Percentiles rank a stretch among this genome's conserved stretches.
These are phyloP conservation scores for Cercophora samala DNA, from an alignment of 495 filamentous ascomycete genomes.

Conservation along the genomic window DNA sequence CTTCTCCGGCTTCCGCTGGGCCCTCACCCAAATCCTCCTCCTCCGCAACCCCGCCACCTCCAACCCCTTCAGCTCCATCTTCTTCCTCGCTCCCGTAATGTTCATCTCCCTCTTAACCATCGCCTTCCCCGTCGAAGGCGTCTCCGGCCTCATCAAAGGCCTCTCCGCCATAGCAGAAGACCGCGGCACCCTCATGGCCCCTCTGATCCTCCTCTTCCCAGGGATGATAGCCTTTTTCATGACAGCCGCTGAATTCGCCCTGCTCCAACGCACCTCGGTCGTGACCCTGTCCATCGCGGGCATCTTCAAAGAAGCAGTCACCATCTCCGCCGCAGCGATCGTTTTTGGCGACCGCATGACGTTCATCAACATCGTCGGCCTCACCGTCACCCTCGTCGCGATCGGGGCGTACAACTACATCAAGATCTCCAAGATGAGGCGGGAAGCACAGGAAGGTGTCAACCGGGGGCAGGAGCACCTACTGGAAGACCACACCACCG, in stretches of 20 bases:
- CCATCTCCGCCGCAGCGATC: conserved; percentile 82
- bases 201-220: conserved; percentile 76
- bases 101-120: conserved; percentile 77
- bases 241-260: conserved; percentile 93
- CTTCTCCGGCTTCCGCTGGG: conserved; percentile 97
- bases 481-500: background rate
- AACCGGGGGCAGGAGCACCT: conserved; percentile 28
- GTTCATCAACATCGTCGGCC: conserved; percentile 78
- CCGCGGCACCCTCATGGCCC: conserved; percentile 58
- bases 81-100: conserved; percentile 96
- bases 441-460: conserved; percentile 56
- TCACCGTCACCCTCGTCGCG: conserved; percentile 81
- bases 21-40: conserved; percentile 90
- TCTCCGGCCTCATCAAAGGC: conserved; percentile 59
- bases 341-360: conserved; percentile 90
- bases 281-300: conserved; percentile 95
- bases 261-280: conserved; percentile 90
- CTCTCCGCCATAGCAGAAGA: conserved; percentile 58
- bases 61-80: conserved; percentile 95
- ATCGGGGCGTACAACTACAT: conserved; percentile 93
- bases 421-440: conserved; percentile 85
- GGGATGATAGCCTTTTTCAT: conserved; percentile 92
- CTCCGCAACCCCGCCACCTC: conserved; percentile 91
- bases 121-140: conserved; percentile 83
- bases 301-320: conserved; percentile 99